phyloP scores from a whole-genome alignment of 192 early-diverging fungal species.

The Diversispora eburnea region DNA sequence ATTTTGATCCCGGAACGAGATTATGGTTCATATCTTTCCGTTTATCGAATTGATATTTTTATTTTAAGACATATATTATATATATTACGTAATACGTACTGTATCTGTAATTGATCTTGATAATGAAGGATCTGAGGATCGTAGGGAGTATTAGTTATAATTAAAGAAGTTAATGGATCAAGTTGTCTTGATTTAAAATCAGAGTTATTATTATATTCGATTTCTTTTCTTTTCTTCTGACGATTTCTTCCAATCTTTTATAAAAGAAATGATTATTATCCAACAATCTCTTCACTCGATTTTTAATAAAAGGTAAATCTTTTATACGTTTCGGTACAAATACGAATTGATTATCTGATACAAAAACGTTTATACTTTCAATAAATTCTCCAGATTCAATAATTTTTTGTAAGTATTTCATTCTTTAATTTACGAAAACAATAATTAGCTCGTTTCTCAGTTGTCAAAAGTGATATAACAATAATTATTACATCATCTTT shows the following conservation, averaged over 20 bases:
- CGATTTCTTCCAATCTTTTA: neutral
- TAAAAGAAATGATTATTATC: neutral
- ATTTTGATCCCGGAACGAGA: no score
- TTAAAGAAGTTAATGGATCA: conserved; percentile 21
- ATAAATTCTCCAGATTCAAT: conserved; percentile 21
- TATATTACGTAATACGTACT: neutral
- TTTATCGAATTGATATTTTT: no score
- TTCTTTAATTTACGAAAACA: conserved; percentile 11
- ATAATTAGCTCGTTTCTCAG: neutral
- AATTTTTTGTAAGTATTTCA: conserved; percentile 6
- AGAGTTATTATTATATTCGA: neutral
- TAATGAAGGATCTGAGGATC: conserved; percentile 11
- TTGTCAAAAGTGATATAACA: conserved; percentile 21
- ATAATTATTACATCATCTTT: conserved; percentile 4
- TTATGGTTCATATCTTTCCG: no score
- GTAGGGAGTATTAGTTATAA: neutral
- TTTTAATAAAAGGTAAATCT: conserved; percentile 10
- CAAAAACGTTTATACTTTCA: conserved; percentile 12
- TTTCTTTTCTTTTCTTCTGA: conserved; percentile 21
- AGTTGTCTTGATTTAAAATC: neutral
- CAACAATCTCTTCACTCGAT: conserved; percentile 4
- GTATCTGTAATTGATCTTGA: conserved; percentile 4
- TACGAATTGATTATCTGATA: conserved; percentile 21
- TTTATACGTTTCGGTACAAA: conserved; percentile 26
- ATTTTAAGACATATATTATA: no score